Evolutionary conservation across 1,284 basidiomycete species (phyloP).

Genomic region (Phellopilus nigrolimitatus): DNA sequence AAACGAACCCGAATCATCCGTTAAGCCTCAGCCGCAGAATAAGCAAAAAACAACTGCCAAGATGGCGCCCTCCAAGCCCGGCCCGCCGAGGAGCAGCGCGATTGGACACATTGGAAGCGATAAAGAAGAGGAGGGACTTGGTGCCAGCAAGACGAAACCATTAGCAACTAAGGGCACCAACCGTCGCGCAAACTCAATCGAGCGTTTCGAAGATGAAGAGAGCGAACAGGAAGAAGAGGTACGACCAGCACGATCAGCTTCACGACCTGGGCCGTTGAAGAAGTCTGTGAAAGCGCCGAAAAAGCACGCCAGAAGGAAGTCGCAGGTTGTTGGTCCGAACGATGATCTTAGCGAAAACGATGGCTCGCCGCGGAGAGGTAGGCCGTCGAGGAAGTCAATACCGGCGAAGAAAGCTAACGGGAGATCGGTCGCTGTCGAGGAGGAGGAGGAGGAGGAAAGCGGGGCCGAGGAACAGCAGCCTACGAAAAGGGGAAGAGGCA

Average conservation of each 20-base stretch:
- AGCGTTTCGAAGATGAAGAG: too few species aligned
- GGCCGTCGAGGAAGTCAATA: not conserved
- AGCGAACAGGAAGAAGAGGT: not conserved
- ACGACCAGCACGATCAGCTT: not conserved
- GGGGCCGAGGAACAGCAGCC: not conserved
- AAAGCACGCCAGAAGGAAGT: not conserved
- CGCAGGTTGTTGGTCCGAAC: not conserved
- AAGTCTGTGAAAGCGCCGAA: not conserved
- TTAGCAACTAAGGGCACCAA: too few species aligned
- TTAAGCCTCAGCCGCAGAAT: not conserved
- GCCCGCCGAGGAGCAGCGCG: too few species aligned
- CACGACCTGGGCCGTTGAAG: not conserved
- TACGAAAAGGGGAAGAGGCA: not conserved
- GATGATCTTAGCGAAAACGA: not conserved
- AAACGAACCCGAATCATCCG: too few species aligned
- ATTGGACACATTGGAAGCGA: too few species aligned
- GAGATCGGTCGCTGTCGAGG: not conserved
- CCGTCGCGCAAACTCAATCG: too few species aligned
- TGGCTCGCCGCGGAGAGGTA: not conserved
- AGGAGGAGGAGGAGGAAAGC: slow-evolving; percentile 8
- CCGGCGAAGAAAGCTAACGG: not conserved
- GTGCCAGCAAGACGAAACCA: not conserved
- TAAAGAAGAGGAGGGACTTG: not conserved
- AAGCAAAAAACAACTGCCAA: not conserved
- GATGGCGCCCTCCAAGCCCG: too few species aligned